Evolutionary conservation across 1,284 basidiomycete genomes (phyloP).

Genomic region (Cryptococcus hybrid): DNA sequence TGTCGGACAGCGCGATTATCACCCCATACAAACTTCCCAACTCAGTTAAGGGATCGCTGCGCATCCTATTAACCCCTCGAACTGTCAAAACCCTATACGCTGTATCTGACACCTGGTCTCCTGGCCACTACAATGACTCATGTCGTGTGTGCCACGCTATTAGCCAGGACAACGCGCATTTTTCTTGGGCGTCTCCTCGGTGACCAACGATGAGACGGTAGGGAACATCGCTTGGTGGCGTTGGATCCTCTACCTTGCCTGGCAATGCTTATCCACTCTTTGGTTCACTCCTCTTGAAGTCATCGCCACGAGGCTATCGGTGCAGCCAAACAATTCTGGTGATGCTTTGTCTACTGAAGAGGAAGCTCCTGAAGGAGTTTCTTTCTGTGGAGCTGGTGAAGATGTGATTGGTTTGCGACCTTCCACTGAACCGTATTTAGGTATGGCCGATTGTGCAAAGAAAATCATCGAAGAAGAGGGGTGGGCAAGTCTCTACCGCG

Average conservation of each 20-base stretch:
- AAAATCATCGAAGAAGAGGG: slow-evolving; percentile 84
- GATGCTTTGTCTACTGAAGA: slow-evolving; percentile 61
- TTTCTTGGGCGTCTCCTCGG: neutral
- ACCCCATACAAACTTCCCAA: slow-evolving; percentile 77
- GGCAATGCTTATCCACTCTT: slow-evolving; percentile 59
- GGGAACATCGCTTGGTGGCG: slow-evolving; percentile 25
- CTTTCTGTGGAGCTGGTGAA: slow-evolving; percentile 70
- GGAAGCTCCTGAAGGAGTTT: slow-evolving; percentile 56
- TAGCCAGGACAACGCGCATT: slow-evolving; percentile 64
- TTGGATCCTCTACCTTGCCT: slow-evolving; percentile 58
- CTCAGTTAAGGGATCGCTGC: slow-evolving; percentile 61
- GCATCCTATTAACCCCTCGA: slow-evolving; percentile 79
- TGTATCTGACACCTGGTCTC: slow-evolving; percentile 82
- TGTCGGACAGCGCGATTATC: slow-evolving; percentile 65
- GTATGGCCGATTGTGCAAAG: slow-evolving; percentile 72
- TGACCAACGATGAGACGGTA: slow-evolving; percentile 17
- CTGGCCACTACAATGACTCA: slow-evolving; percentile 67
- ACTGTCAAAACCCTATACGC: slow-evolving; percentile 69
- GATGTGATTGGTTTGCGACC: slow-evolving; percentile 84
- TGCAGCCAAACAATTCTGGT: slow-evolving; percentile 77
- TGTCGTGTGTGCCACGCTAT: slow-evolving; percentile 65
- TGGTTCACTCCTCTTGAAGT: slow-evolving; percentile 80
- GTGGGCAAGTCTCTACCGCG: slow-evolving; percentile 70
- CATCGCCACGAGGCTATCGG: slow-evolving; percentile 71
- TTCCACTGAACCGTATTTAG: slow-evolving; percentile 81